Evolutionary conservation across 2,329 filamentous ascomycete genomes (phyloP).

Genomic region (Ambrosiella cleistominuta): DNA sequence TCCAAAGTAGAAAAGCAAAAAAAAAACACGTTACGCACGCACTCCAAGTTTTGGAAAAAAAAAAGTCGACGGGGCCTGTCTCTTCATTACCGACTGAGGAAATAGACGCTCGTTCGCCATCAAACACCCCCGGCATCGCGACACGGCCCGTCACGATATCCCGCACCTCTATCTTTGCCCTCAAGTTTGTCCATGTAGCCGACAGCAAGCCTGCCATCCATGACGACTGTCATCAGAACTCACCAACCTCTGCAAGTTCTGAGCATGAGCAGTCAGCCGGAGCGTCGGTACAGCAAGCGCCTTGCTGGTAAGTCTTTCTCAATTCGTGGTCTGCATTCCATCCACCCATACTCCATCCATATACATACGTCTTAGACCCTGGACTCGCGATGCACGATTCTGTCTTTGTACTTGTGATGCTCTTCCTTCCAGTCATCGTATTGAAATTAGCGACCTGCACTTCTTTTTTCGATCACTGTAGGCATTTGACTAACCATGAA

Average conservation of each 20-base stretch:
- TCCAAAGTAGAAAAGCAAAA: neutral
- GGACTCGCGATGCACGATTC: neutral
- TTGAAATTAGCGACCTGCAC: neutral
- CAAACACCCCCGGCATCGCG: slow-evolving; percentile 2
- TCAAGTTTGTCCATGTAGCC: slow-evolving; percentile 10
- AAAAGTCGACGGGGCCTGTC: neutral
- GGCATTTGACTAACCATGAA: slow-evolving; percentile 6
- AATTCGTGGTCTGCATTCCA: neutral
- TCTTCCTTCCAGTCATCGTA: neutral
- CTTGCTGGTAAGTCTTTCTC: slow-evolving; percentile 35
- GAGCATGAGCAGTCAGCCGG: slow-evolving; percentile 49
- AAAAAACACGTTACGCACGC: neutral
- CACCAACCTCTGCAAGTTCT: slow-evolving; percentile 47
- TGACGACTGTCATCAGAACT: slow-evolving; percentile 51
- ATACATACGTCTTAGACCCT: neutral
- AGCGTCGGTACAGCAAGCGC: slow-evolving; percentile 46
- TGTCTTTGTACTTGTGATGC: neutral
- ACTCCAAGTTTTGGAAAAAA: neutral
- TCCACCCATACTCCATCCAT: neutral
- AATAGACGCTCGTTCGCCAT: neutral
- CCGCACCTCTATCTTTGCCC: neutral
- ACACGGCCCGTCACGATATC: slow-evolving; percentile 4
- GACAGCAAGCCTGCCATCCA: slow-evolving; percentile 32
- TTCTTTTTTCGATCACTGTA: neutral
- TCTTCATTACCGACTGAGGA: neutral